These are phyloP conservation scores for Exophiala dermatitidis DNA, from an alignment of 2,329 filamentous ascomycete species.

Conservation along the genomic window DNA sequence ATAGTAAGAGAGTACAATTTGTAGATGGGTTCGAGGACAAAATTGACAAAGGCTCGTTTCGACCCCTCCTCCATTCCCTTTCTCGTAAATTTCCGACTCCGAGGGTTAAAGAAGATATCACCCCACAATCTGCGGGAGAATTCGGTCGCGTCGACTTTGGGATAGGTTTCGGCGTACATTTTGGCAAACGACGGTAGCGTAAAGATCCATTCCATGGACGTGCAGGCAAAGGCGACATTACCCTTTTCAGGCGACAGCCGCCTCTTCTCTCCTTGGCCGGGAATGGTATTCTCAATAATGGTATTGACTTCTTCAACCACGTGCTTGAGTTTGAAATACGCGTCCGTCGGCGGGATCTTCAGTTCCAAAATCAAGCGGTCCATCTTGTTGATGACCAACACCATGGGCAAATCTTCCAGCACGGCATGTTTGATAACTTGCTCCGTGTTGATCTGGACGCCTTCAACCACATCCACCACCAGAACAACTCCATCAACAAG, in stretches of 20 bases:
- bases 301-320: constrained; percentile 98
- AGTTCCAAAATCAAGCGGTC: constrained; percentile 90
- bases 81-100: constrained; percentile 81
- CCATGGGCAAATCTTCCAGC: constrained; percentile 79
- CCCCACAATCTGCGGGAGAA: constrained; percentile 87
- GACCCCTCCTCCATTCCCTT: constrained; percentile 75
- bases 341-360: constrained; percentile 86
- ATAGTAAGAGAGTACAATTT: constrained; percentile 95
- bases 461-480: constrained; percentile 92
- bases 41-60: constrained; percentile 84
- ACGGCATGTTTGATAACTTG: constrained; percentile 95
- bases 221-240: constrained; percentile 95
- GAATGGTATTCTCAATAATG: constrained; percentile 78
- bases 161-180: constrained; percentile 89
- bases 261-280: constrained; percentile 68
- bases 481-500: constrained; percentile 87
- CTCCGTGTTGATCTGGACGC: constrained; percentile 97
- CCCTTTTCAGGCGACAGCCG: constrained; percentile 92
- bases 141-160: constrained; percentile 70
- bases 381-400: constrained; percentile 93
- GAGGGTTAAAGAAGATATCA: constrained; percentile 91
- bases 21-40: constrained; percentile 93
- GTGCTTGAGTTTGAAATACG: constrained; percentile 98
- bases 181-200: constrained; percentile 88
- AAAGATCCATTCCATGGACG: constrained; percentile 93